These are phyloP conservation scores for Gymnopus androsaceus DNA, from an alignment of 1,284 basidiomycete species.

Conservation along the genomic window DNA sequence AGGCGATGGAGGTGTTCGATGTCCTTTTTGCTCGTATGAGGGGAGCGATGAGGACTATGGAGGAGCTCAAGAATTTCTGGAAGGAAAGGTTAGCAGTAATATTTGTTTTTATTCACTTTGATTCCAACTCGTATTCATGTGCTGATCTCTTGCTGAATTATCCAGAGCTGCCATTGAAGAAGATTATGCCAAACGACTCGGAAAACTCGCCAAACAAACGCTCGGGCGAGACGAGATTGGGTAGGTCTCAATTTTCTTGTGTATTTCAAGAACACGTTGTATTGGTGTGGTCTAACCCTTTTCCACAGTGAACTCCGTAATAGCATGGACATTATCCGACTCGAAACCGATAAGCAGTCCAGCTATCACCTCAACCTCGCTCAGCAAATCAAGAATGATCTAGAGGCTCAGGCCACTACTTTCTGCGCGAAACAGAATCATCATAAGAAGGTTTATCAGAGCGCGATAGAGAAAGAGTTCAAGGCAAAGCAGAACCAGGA, in stretches of 20 bases:
- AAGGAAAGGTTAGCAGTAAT: conserved; percentile 77
- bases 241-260: conserved; percentile 45
- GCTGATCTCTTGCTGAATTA: conserved; percentile 5
- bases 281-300: neutral
- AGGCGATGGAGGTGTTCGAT: conserved; percentile 86
- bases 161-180: conserved; percentile 89
- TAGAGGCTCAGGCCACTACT: conserved; percentile 69
- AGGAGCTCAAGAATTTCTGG: conserved; percentile 86
- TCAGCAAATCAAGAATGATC: conserved; percentile 74
- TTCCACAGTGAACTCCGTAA: conserved; percentile 70
- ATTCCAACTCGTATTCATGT: neutral
- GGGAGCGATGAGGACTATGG: conserved; percentile 82
- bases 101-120: neutral
- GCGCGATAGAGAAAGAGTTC: conserved; percentile 83
- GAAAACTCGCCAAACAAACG: conserved; percentile 77
- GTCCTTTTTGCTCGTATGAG: conserved; percentile 88
- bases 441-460: conserved; percentile 76
- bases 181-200: conserved; percentile 89
- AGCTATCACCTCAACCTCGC: conserved; percentile 70
- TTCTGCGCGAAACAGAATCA: conserved; percentile 71
- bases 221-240: conserved; percentile 92
- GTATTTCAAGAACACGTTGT: conserved; percentile 4
- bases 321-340: conserved; percentile 76
- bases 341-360: conserved; percentile 85
- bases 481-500: conserved; percentile 87